Conservation (phyloP, 2,329 filamentous ascomycete species). For the Neoarthrinium moseri region DNA sequence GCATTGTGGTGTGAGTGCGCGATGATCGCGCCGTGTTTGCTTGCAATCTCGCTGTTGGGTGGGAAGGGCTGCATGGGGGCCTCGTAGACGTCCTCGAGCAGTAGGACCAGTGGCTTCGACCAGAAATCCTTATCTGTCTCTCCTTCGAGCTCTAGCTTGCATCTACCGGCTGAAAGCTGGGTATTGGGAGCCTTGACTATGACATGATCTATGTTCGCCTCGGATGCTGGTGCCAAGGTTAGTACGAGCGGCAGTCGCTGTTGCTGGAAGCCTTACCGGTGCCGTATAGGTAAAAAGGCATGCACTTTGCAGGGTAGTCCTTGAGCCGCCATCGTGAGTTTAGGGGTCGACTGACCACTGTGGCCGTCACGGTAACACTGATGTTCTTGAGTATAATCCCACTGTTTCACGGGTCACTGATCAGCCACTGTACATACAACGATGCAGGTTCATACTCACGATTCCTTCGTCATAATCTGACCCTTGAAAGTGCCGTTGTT, state of each 20-base stretch:
- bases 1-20: conserved; percentile 5
- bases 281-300: conserved; percentile 46
- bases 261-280: conserved; percentile 12
- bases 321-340: conserved; percentile 31
- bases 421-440: no score
- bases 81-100: conserved; percentile 31
- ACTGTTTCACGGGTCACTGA: no score
- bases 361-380: conserved; percentile 18
- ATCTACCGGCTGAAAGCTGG: conserved; percentile 27
- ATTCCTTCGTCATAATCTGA: conserved; percentile 26
- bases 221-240: conserved; percentile 13
- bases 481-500: conserved; percentile 21
- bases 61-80: conserved; percentile 37
- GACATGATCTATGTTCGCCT: conserved; percentile 41
- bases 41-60: conserved; percentile 20
- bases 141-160: conserved; percentile 14
- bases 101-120: conserved; percentile 24
- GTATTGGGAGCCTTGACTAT: conserved; percentile 41
- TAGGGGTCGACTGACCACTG: conserved; percentile 33
- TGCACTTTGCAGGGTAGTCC: conserved; percentile 32
- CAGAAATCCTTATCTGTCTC: conserved; percentile 12
- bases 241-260: neutral
- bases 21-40: conserved; percentile 22
- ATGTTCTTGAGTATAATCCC: conserved; percentile 23
- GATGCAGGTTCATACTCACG: conserved; percentile 22